Percentiles rank a stretch among this genome's conserved stretches.
Evolutionary conservation across 1,284 basidiomycete genomes (phyloP).

Genomic region (Omphalotus olearius): DNA sequence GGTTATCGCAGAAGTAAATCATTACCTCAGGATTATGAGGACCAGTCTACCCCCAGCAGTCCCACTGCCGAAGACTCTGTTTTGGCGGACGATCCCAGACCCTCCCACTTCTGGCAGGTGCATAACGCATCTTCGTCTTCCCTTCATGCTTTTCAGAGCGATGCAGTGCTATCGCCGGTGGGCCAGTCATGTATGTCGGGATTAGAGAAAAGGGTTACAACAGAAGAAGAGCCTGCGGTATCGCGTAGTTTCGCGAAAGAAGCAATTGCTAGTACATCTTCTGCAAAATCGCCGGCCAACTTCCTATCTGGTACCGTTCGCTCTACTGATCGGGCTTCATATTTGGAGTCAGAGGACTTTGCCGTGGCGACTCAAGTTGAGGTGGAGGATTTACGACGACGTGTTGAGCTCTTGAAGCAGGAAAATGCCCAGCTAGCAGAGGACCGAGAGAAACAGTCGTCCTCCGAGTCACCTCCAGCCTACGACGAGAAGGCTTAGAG

Average conservation of each 20-base stretch:
- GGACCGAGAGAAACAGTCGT: not conserved
- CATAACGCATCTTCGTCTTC: not conserved
- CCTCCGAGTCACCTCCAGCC: constrained; percentile 3
- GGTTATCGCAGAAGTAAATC: too few species aligned
- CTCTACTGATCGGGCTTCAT: not conserved
- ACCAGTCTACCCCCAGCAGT: too few species aligned
- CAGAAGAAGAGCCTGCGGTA: too few species aligned
- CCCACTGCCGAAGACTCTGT: too few species aligned
- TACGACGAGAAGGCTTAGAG: not conserved
- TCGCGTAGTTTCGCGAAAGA: too few species aligned
- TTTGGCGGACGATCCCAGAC: too few species aligned
- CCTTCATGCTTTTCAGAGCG: too few species aligned
- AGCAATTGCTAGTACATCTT: not conserved
- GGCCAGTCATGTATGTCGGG: too few species aligned
- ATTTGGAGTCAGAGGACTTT: constrained; percentile 3
- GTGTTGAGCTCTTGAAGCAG: constrained; percentile 3
- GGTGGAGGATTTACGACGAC: constrained; percentile 3
- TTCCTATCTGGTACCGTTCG: too few species aligned
- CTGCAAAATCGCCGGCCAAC: not conserved
- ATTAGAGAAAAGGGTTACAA: too few species aligned
- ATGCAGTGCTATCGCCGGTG: not conserved
- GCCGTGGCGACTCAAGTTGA: constrained; percentile 1
- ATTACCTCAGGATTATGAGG: too few species aligned
- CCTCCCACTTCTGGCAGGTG: constrained; percentile 5
- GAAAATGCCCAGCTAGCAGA: constrained; percentile 2